phyloP scores from a whole-genome alignment of 768 basidiomycete genomes.

The Phaeolepiota aurea region DNA sequence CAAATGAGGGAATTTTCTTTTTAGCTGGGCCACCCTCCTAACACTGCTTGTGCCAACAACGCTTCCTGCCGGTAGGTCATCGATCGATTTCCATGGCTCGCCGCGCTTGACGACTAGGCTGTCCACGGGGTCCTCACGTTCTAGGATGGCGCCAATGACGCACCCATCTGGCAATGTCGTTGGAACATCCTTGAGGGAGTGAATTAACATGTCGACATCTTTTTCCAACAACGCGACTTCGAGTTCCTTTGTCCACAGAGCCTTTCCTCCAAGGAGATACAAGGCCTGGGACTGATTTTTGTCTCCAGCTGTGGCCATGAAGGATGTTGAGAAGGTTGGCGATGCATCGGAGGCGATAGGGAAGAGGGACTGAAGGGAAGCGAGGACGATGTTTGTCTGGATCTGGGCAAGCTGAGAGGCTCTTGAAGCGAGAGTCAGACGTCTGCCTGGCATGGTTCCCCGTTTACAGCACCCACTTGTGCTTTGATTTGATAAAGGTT shows the following conservation, averaged over 20 bases:
- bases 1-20: constrained; percentile 65
- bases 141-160: constrained; percentile 74
- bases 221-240: constrained; percentile 72
- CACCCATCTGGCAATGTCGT: constrained; percentile 81
- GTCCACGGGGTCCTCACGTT: constrained; percentile 86
- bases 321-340: constrained; percentile 34
- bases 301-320: constrained; percentile 70
- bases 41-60: constrained; percentile 97
- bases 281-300: constrained; percentile 83
- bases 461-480: no score
- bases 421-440: constrained; percentile 76
- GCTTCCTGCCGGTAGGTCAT: constrained; percentile 79
- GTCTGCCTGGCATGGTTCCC: constrained; percentile 21
- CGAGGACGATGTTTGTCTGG: constrained; percentile 78
- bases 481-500: background rate
- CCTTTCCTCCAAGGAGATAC: constrained; percentile 85
- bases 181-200: constrained; percentile 90
- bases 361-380: constrained; percentile 48
- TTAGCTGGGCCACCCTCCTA: constrained; percentile 83
- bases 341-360: constrained; percentile 29
- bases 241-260: constrained; percentile 94
- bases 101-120: constrained; percentile 81
- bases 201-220: constrained; percentile 85
- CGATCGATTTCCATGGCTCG: constrained; percentile 54
- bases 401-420: constrained; percentile 83